A percentile compares a stretch with the other conserved stretches of the same genome.
These are phyloP conservation scores for Asterochloris erici DNA, from an alignment of 139 green algal species.

Conservation along the genomic window DNA sequence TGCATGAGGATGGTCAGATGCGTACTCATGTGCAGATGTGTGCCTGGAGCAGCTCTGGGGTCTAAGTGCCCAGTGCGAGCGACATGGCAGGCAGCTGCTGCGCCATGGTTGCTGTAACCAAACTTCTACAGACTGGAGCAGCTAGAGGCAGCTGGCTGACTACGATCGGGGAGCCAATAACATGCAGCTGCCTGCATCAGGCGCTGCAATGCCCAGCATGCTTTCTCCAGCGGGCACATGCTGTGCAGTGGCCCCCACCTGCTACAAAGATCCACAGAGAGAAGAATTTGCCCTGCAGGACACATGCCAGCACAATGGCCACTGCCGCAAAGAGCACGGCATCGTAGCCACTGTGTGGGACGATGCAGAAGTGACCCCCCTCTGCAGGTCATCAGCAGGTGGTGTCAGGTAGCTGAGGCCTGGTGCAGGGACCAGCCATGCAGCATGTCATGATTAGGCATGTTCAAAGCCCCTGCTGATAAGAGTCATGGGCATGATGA, in stretches of 20 bases:
- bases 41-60: too few relatives aligned
- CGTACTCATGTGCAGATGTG: too few relatives aligned
- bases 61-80: too few relatives aligned
- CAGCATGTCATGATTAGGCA: not conserved
- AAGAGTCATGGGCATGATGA: not conserved
- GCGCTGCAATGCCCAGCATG: not conserved
- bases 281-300: slow-evolving; percentile 43
- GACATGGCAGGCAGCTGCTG: too few relatives aligned
- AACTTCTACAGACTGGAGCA: too few relatives aligned
- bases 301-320: slow-evolving; percentile 28
- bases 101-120: too few relatives aligned
- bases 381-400: slow-evolving; percentile 2
- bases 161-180: not conserved
- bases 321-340: slow-evolving; percentile 45
- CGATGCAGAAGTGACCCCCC: slow-evolving; percentile 35
- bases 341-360: slow-evolving; percentile 22
- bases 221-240: not conserved
- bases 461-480: not conserved
- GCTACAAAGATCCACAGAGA: slow-evolving; percentile 41
- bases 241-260: not conserved
- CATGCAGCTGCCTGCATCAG: not conserved
- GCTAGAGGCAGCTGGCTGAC: not conserved
- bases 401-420: not conserved
- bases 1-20: too few relatives aligned
- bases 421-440: not conserved